These are phyloP conservation scores for Lycium barbarum DNA, from an alignment of 257 asterid genomes.

Conservation along the genomic window DNA sequence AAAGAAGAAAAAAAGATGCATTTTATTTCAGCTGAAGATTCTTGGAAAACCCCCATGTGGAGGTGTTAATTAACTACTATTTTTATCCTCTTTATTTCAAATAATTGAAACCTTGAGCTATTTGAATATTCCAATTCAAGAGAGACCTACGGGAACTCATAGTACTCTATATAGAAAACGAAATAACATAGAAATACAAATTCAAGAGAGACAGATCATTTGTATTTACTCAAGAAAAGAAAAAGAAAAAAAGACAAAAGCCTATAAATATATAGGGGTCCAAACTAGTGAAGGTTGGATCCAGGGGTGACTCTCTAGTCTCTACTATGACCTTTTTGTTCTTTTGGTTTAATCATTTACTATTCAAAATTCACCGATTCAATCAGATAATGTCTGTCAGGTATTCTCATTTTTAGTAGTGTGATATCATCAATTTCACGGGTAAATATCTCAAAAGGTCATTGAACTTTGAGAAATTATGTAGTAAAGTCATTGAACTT, in stretches of 20 bases:
- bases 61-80: not conserved
- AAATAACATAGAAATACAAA: not conserved
- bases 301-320: too few species aligned
- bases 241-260: not conserved
- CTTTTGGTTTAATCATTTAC: too few species aligned
- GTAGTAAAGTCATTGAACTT: too few species aligned
- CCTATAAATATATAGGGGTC: not conserved
- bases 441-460: too few species aligned
- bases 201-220: not conserved
- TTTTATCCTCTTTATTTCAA: not conserved
- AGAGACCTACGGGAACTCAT: not conserved
- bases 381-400: too few species aligned
- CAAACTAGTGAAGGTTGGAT: slow-evolving; percentile 27
- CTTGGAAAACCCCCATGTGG: not conserved
- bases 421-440: too few species aligned
- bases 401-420: too few species aligned
- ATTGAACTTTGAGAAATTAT: too few species aligned
- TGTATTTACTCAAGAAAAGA: not conserved
- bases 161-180: not conserved
- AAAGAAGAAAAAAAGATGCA: too few species aligned
- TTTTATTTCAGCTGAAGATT: too few species aligned
- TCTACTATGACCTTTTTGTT: too few species aligned
- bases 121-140: not conserved
- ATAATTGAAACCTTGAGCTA: not conserved
- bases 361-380: too few species aligned